Base-by-base conservation (phyloP, 2,329 filamentous ascomycete genomes). In the Penicillium sp. region DNA sequence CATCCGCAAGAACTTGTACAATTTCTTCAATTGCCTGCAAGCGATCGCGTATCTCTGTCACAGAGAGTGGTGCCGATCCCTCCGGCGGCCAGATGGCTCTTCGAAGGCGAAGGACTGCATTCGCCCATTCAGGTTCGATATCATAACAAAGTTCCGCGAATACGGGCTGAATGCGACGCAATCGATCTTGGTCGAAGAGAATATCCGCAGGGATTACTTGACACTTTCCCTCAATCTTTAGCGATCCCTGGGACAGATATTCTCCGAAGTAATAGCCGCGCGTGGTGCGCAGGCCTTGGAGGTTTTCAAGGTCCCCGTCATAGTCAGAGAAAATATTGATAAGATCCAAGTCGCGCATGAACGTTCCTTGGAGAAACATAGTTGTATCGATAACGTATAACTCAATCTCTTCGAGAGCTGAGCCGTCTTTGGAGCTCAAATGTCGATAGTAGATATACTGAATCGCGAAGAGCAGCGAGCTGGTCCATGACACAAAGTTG, bases 401-500 rank as follows among this genome's bases (percentile, higher is more conserved):
- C 22, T 35, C 20, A 31, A 50, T 50, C 0, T 50, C 31, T 2
- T 17, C 31, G 12, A 50, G 47, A 10, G 5, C 7, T 7, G 47
- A n/a, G 12, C 31, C n/a, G 11, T 50, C 47, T 4, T 22, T 37
- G 10, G 15, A 20, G 6, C 39, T n/a, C 39, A 42, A 17, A 1
- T 50, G 47, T 4, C 47, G 31, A 2, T 50, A 50, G 17, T 50
- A 50, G 8, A 50, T 50, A n/a, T 50, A 50, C 47, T 50, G 47
- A 31, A 50, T 22, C 2, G 31, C 47, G 20, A 50, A 50, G 20
- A 35, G 47, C 4, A 50, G 31, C n/a, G 47, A 50, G 28, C 47
- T 37, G 4, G 47, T 50, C 47, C 47, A 50, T 11, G 47, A 50
- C 4, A 50, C 17, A 14, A 50, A 50, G 8, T 50, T 50, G 11